phyloP scores from a whole-genome alignment of 2,329 filamentous ascomycete genomes.

The Diaporthe ampelina region DNA sequence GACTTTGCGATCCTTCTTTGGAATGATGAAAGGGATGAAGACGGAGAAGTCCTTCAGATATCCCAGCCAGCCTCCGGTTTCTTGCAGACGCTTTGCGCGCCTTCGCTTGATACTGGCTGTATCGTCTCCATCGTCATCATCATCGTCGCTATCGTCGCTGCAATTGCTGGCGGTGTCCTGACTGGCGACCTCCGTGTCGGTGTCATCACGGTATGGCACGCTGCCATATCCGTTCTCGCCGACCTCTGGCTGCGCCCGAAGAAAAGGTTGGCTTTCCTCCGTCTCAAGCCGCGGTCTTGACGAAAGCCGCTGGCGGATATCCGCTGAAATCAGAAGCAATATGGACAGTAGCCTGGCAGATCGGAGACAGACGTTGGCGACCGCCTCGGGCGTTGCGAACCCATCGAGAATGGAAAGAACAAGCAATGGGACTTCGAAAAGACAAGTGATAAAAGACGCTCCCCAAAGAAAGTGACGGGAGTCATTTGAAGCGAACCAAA shows the following conservation, averaged over 20 bases:
- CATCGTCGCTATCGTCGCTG: neutral
- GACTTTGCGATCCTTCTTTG: constrained; percentile 24
- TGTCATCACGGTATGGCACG: neutral
- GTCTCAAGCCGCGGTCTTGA: neutral
- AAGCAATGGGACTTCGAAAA: neutral
- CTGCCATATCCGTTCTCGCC: constrained; percentile 8
- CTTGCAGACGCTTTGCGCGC: constrained; percentile 6
- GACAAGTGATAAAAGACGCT: neutral
- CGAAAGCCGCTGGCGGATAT: neutral
- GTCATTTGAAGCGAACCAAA: constrained; percentile 1
- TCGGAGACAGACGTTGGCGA: neutral
- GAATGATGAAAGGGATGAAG: constrained; percentile 19
- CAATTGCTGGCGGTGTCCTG: neutral
- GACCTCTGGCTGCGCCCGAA: neutral
- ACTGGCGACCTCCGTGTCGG: neutral
- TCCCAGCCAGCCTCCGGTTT: constrained; percentile 34
- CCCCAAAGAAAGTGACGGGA: neutral
- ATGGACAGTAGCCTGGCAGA: neutral
- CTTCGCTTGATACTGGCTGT: constrained; percentile 17
- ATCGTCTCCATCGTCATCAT: neutral
- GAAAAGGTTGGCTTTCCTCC: constrained; percentile 14
- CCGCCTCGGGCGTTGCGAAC: neutral
- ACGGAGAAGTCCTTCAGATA: constrained; percentile 40
- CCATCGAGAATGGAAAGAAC: neutral
- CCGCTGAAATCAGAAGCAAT: neutral